A percentile compares a stretch with the other conserved stretches of the same genome.
Conservation (phyloP, 2,329 filamentous ascomycete species). For the Pseudogymnoascus sp. region DNA sequence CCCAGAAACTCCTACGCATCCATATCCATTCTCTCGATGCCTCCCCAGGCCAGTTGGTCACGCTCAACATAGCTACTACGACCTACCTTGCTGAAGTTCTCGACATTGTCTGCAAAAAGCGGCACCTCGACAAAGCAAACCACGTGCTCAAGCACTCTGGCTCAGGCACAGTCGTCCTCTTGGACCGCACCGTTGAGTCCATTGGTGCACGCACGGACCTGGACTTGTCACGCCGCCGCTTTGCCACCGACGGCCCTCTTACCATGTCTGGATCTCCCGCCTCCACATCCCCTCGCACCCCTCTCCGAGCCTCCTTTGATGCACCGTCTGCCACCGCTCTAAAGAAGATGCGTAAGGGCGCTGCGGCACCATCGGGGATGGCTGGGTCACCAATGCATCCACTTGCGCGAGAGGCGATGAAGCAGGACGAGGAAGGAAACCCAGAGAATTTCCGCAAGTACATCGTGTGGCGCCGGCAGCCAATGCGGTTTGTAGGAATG, state of each 20-base stretch:
- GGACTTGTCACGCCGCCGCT: conserved; percentile 67
- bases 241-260: conserved; percentile 65
- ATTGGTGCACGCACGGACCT: conserved; percentile 69
- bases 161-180: conserved; percentile 65
- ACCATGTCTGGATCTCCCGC: conserved; percentile 63
- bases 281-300: conserved; percentile 58
- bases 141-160: conserved; percentile 72
- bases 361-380: conserved; percentile 32
- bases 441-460: conserved; percentile 65
- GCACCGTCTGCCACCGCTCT: conserved; percentile 39
- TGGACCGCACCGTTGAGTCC: conserved; percentile 72
- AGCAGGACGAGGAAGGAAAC: conserved; percentile 50
- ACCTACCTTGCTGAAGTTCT: conserved; percentile 78
- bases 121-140: conserved; percentile 70
- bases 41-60: conserved; percentile 65
- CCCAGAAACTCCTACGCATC: conserved; percentile 63
- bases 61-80: conserved; percentile 70
- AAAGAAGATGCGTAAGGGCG: conserved; percentile 45
- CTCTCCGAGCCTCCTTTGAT: conserved; percentile 38
- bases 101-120: conserved; percentile 68
- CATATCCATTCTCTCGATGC: conserved; percentile 65
- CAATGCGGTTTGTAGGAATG: conserved; percentile 70
- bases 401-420: conserved; percentile 55
- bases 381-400: conserved; percentile 49
- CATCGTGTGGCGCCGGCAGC: conserved; percentile 73